Conservation (phyloP, 1,284 basidiomycete genomes). For the Apiotrichum veenhuisii region DNA sequence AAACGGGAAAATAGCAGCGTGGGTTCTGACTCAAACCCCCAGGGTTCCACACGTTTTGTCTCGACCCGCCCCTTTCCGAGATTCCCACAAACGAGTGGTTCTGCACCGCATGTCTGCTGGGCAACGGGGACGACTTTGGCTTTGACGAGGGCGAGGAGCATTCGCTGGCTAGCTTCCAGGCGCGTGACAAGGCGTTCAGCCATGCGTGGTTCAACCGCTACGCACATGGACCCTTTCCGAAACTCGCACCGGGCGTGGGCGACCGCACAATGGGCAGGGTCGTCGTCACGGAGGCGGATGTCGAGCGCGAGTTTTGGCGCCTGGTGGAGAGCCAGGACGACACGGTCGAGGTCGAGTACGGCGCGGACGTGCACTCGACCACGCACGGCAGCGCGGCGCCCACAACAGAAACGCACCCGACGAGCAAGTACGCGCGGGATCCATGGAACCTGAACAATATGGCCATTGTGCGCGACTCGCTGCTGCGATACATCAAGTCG, state of each 20-base stretch:
- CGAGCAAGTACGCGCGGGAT: conserved; percentile 80
- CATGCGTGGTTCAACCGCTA: conserved; percentile 81
- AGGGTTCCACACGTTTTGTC: conserved; percentile 87
- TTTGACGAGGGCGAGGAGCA: conserved; percentile 99
- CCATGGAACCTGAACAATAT: conserved; percentile 99
- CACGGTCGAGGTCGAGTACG: conserved; percentile 97
- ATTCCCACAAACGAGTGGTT: conserved; percentile 91
- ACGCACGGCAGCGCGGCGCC: conserved; percentile 97
- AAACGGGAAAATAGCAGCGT: background rate
- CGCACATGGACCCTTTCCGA: conserved; percentile 52
- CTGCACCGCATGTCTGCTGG: conserved; percentile 87
- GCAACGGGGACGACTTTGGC: conserved; percentile 95
- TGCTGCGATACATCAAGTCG: conserved; percentile 80
- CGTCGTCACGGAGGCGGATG: conserved; percentile 75
- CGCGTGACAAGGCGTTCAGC: conserved; percentile 82
- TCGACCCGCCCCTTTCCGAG: conserved; percentile 77
- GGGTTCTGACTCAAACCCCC: conserved; percentile 1
- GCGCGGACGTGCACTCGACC: conserved; percentile 95
- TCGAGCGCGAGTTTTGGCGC: conserved; percentile 96
- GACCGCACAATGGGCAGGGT: conserved; percentile 58
- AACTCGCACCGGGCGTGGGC: conserved; percentile 21
- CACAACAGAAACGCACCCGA: conserved; percentile 85
- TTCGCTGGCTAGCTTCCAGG: conserved; percentile 84
- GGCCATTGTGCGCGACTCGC: conserved; percentile 78
- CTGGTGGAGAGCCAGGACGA: conserved; percentile 84